These are phyloP conservation scores for Clarireedia paspali DNA, from an alignment of 2,329 filamentous ascomycete genomes.

Conservation along the genomic window DNA sequence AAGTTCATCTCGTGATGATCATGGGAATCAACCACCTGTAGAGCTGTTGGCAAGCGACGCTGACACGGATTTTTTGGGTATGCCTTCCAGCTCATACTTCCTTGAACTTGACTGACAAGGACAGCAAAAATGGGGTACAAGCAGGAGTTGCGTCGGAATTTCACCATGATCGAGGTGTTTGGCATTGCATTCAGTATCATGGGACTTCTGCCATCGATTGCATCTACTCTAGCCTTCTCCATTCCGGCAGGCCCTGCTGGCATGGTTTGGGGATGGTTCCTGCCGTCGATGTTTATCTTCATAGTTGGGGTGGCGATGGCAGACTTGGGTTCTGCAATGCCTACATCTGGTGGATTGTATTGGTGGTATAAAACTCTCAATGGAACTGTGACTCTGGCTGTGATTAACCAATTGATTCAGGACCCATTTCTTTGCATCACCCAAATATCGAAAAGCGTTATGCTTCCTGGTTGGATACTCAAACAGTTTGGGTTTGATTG, in stretches of 20 bases:
- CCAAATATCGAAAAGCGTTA: slow-evolving; percentile 47
- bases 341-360: slow-evolving; percentile 51
- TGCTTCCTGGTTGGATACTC: slow-evolving; percentile 54
- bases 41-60: slow-evolving; percentile 23
- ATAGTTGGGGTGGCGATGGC: slow-evolving; percentile 52
- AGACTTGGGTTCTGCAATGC: slow-evolving; percentile 46
- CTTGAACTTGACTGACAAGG: neutral
- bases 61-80: slow-evolving; percentile 25
- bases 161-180: slow-evolving; percentile 55
- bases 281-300: slow-evolving; percentile 50
- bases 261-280: slow-evolving; percentile 56
- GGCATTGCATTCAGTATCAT: slow-evolving; percentile 53
- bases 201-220: slow-evolving; percentile 53
- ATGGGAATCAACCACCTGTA: slow-evolving; percentile 12
- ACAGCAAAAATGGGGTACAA: slow-evolving; percentile 34
- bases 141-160: slow-evolving; percentile 54
- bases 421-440: slow-evolving; percentile 50
- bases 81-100: no score
- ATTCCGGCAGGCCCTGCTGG: slow-evolving; percentile 51
- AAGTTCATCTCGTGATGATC: slow-evolving; percentile 6
- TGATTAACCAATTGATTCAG: slow-evolving; percentile 31
- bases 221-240: slow-evolving; percentile 50
- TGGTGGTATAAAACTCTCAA: slow-evolving; percentile 29
- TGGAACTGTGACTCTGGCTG: neutral
- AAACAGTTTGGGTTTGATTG: slow-evolving; percentile 53